Conservation (phyloP, 176 grass and related monocot genomes). For the Rhipidocladum racemiflorum region DNA sequence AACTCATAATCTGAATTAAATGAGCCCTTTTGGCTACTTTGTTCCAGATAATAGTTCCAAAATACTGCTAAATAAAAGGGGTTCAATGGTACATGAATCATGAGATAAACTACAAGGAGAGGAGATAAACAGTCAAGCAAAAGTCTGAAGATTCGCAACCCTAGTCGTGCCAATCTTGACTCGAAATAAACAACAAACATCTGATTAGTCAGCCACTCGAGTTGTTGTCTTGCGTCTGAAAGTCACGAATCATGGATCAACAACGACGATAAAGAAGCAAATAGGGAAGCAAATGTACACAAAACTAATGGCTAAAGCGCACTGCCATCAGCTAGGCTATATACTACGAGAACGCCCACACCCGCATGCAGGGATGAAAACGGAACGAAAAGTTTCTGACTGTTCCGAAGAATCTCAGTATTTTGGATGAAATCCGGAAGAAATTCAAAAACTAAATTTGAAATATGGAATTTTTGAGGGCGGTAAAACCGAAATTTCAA, state of each 20-base stretch:
- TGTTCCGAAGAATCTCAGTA: too few relatives aligned
- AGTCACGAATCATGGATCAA: constrained; percentile 25
- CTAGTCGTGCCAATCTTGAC: background rate
- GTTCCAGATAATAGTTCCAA: background rate
- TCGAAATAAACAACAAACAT: background rate
- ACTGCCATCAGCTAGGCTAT: background rate
- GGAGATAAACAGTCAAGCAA: background rate
- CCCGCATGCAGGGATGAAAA: too few relatives aligned
- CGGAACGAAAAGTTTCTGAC: too few relatives aligned
- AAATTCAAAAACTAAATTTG: too few relatives aligned
- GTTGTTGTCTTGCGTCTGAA: constrained; percentile 3
- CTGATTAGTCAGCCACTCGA: background rate
- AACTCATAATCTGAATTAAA: background rate
- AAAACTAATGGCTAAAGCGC: constrained; percentile 14
- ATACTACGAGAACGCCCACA: too few relatives aligned
- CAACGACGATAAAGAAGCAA: background rate
- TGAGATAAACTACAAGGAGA: background rate
- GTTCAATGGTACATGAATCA: constrained; percentile 3
- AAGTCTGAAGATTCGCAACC: background rate
- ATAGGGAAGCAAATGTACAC: background rate
- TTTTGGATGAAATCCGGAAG: too few relatives aligned
- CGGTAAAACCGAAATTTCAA: too few relatives aligned
- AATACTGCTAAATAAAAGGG: background rate
- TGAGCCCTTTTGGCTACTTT: background rate
- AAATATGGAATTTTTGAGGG: too few relatives aligned